A percentile compares a stretch with the other conserved stretches of the same genome.
phyloP scores from a whole-genome alignment of 371 early-diverging fungal species.

The Lichtheimia hyalospora region DNA sequence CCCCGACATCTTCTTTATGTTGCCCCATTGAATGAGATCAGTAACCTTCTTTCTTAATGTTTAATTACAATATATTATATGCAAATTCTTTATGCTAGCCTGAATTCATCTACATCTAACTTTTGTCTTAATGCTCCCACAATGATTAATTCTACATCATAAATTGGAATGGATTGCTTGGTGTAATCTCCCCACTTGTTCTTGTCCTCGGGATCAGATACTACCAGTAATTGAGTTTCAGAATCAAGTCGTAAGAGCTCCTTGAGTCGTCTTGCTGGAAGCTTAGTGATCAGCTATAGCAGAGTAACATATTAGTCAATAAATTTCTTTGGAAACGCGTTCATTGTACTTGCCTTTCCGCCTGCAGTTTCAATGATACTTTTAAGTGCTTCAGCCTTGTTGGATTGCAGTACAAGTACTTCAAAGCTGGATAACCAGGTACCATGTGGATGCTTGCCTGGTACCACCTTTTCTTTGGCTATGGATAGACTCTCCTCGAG shows the following conservation, averaged over 20 bases:
- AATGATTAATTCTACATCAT: constrained; percentile 12
- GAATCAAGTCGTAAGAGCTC: too few species aligned
- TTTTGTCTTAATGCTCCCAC: constrained; percentile 15
- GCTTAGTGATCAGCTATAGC: neutral
- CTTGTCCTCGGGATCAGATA: constrained; percentile 12
- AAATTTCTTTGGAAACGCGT: neutral
- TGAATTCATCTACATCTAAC: constrained; percentile 14
- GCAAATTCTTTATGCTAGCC: neutral
- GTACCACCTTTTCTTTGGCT: neutral
- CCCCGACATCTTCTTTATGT: too few species aligned
- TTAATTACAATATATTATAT: neutral
- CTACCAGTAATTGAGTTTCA: constrained; percentile 3
- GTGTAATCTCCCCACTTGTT: constrained; percentile 7
- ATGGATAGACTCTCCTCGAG: constrained; percentile 12
- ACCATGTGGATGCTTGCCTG: constrained; percentile 5
- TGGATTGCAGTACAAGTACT: constrained; percentile 13
- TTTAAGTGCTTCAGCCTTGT: constrained; percentile 10
- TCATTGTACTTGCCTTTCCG: constrained; percentile 14
- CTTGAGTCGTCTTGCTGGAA: too few species aligned
- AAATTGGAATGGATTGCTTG: constrained; percentile 7
- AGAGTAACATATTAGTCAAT: neutral
- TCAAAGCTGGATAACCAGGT: constrained; percentile 19
- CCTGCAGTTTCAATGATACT: constrained; percentile 22
- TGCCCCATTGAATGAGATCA: neutral
- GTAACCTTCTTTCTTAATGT: too few species aligned